phyloP scores from a whole-genome alignment of 768 basidiomycete species.

The Dioszegia hungarica region DNA sequence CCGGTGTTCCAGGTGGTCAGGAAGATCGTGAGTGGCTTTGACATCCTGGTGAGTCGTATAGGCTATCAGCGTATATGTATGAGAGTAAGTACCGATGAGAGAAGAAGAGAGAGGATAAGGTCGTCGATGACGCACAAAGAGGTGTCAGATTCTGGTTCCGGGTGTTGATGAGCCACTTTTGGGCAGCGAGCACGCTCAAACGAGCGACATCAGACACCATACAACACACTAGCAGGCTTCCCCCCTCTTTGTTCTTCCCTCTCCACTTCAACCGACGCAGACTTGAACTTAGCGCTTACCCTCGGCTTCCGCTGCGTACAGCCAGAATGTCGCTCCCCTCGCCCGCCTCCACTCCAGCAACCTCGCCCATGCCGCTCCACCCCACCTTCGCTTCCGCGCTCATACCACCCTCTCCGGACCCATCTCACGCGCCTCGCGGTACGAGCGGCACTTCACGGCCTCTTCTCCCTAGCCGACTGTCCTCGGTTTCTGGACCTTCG shows the following conservation, averaged over 20 bases:
- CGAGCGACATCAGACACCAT: neutral
- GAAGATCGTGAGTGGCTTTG: conserved; percentile 38
- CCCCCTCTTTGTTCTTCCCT: too few species aligned
- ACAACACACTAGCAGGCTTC: too few species aligned
- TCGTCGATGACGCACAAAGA: neutral
- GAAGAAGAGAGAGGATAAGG: neutral
- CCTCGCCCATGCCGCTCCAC: neutral
- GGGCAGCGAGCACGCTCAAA: neutral
- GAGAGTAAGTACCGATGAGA: neutral
- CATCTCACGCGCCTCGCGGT: neutral
- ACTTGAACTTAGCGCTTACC: neutral
- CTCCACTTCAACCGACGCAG: too few species aligned
- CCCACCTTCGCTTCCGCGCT: neutral
- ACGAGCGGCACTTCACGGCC: neutral
- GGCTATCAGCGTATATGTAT: neutral
- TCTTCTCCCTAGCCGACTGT: neutral
- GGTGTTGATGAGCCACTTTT: neutral
- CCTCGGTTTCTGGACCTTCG: too few species aligned
- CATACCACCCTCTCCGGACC: neutral
- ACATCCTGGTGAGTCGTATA: neutral
- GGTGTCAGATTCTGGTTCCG: neutral
- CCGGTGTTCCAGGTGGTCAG: conserved; percentile 75
- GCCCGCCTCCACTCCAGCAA: neutral
- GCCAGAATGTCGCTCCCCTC: neutral
- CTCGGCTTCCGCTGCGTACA: neutral